These are phyloP conservation scores for Syncephalastrum racemosum DNA, from an alignment of 371 early-diverging fungal species.

Conservation along the genomic window DNA sequence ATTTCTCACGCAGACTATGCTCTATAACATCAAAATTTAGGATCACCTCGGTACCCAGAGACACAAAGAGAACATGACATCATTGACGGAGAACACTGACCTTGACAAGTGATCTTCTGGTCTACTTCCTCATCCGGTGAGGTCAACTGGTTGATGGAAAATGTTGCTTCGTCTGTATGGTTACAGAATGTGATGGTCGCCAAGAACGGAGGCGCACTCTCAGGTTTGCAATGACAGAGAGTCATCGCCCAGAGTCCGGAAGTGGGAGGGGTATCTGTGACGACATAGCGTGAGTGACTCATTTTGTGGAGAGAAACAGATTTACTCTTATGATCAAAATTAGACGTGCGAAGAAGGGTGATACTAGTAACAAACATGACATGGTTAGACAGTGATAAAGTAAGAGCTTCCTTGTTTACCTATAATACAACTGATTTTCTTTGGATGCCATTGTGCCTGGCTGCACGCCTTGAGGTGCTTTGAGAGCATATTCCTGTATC, in stretches of 20 bases:
- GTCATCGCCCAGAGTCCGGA: background rate
- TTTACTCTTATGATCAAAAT: too few relatives aligned
- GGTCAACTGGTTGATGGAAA: slow-evolving; percentile 8
- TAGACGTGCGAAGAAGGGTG: too few relatives aligned
- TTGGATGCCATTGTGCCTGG: slow-evolving; percentile 17
- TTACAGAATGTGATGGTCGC: slow-evolving; percentile 23
- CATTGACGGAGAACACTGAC: background rate
- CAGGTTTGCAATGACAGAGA: background rate
- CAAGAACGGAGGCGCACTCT: background rate
- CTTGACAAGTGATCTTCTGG: background rate
- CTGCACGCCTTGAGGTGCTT: slow-evolving; percentile 22
- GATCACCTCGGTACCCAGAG: background rate
- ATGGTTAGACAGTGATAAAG: too few relatives aligned
- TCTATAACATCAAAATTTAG: background rate
- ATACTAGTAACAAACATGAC: too few relatives aligned
- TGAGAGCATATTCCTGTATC: slow-evolving; percentile 28
- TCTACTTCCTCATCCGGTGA: background rate
- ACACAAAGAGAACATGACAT: background rate
- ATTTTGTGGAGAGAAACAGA: too few relatives aligned
- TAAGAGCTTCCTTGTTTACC: slow-evolving; percentile 9
- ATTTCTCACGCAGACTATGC: slow-evolving; percentile 23
- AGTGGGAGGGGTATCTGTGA: background rate
- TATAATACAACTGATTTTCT: slow-evolving; percentile 33
- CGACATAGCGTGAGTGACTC: background rate
- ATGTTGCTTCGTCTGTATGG: slow-evolving; percentile 21